phyloP scores from a whole-genome alignment of 1,284 basidiomycete species.

The Microbotryomycetes sp. region DNA sequence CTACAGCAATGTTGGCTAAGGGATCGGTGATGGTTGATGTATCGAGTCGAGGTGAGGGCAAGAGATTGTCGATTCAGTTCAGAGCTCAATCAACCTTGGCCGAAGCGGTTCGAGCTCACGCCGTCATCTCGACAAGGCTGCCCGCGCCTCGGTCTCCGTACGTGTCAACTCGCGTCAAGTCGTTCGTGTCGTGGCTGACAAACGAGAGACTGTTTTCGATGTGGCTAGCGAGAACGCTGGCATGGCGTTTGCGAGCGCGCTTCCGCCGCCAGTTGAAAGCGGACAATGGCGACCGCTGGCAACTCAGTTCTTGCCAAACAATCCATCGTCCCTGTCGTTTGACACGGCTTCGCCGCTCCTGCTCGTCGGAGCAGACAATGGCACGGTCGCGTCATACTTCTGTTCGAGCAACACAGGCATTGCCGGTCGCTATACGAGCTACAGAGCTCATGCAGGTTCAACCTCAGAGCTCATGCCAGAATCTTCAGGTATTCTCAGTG shows the following conservation, averaged over 20 bases:
- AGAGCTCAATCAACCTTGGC: no score
- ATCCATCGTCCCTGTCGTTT: slow-evolving; percentile 21
- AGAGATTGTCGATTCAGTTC: no score
- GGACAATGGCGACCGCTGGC: slow-evolving; percentile 24
- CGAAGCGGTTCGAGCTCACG: no score
- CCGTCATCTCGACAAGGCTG: no score
- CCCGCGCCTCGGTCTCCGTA: no score
- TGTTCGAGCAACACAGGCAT: slow-evolving; percentile 20
- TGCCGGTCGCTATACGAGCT: slow-evolving; percentile 34
- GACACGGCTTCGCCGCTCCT: slow-evolving; percentile 28
- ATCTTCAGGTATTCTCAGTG: slow-evolving; percentile 41
- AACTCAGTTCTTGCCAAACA: slow-evolving; percentile 24
- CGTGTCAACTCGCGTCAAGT: no score
- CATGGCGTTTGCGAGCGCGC: not conserved
- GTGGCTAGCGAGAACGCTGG: not conserved
- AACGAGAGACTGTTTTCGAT: no score
- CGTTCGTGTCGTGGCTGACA: not conserved
- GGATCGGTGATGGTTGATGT: no score
- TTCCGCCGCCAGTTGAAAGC: not conserved
- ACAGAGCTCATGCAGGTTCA: slow-evolving; percentile 34
- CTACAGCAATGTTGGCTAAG: no score
- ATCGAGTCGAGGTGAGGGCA: no score
- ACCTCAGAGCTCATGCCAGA: slow-evolving; percentile 41
- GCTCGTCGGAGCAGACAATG: slow-evolving; percentile 18
- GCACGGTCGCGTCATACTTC: slow-evolving; percentile 25